Conservation (phyloP, 176 grass and related monocot genomes). For the Oryza glaberrima region DNA sequence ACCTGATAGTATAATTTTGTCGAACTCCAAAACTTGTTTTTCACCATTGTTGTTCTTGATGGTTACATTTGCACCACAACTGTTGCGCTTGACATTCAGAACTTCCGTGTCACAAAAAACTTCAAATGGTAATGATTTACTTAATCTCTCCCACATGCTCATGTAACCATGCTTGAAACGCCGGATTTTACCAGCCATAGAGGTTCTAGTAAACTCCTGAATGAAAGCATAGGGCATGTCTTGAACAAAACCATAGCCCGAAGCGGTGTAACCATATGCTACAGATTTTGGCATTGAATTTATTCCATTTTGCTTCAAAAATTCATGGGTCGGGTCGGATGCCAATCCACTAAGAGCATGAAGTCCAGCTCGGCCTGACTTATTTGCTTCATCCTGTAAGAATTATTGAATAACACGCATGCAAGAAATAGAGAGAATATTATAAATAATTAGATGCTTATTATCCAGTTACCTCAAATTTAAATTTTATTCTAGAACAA, state of each 20-base stretch:
- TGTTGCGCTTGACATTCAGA: conserved; percentile 55
- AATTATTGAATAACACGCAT: conserved; percentile 26
- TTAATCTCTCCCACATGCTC: conserved; percentile 76
- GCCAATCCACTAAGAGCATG: conserved; percentile 63
- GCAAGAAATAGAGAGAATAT: background rate
- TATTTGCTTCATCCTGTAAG: conserved; percentile 65
- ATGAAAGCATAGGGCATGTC: conserved; percentile 90
- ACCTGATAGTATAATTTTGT: conserved; percentile 76
- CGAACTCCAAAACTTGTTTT: conserved; percentile 54
- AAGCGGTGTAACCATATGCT: conserved; percentile 78
- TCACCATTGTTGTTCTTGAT: conserved; percentile 50
- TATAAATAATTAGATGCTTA: conserved; percentile 8
- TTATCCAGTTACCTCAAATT: conserved; percentile 8
- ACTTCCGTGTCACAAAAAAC: conserved; percentile 59
- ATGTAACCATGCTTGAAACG: conserved; percentile 74
- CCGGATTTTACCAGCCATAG: conserved; percentile 78
- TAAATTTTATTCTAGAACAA: conserved; percentile 16
- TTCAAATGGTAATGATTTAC: conserved; percentile 66
- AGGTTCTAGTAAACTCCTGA: conserved; percentile 82
- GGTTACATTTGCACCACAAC: conserved; percentile 35
- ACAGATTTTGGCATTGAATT: conserved; percentile 80
- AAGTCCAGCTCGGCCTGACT: conserved; percentile 55
- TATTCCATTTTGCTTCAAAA: conserved; percentile 59
- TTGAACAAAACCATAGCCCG: conserved; percentile 82
- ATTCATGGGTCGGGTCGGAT: conserved; percentile 60